These are phyloP conservation scores for Cyclocybe cylindracea DNA, from an alignment of 768 basidiomycete species.

Conservation along the genomic window DNA sequence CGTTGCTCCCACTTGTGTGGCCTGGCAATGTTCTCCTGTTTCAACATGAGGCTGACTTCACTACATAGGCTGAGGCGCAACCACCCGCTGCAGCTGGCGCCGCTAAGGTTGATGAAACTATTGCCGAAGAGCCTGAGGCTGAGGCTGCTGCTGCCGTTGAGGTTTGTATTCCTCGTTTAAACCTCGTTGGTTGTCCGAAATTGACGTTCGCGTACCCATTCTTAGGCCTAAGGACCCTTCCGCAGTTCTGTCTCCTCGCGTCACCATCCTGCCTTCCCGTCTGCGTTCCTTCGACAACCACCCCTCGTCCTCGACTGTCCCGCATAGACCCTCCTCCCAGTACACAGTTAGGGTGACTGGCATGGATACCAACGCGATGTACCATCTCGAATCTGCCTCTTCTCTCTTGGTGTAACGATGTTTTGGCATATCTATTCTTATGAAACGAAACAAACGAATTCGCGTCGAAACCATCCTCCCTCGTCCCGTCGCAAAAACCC, in stretches of 20 bases:
- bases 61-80: slow-evolving; percentile 36
- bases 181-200: not conserved
- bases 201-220: not conserved
- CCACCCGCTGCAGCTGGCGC: slow-evolving; percentile 37
- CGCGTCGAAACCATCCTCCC: slow-evolving; percentile 14
- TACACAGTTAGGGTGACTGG: slow-evolving; percentile 10
- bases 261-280: not conserved
- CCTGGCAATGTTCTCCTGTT: slow-evolving; percentile 2
- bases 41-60: slow-evolving; percentile 17
- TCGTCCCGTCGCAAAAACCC: slow-evolving; percentile 12
- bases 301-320: not conserved
- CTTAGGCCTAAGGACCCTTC: slow-evolving; percentile 11
- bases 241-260: not conserved
- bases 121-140: slow-evolving; percentile 55
- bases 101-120: slow-evolving; percentile 43
- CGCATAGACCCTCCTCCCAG: slow-evolving; percentile 2
- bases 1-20: slow-evolving; percentile 1
- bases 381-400: slow-evolving; percentile 8
- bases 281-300: slow-evolving; percentile 1
- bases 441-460: slow-evolving; percentile 21
- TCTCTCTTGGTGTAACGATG: slow-evolving; percentile 18
- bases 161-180: slow-evolving; percentile 2
- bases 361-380: slow-evolving; percentile 16
- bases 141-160: slow-evolving; percentile 32
- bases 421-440: slow-evolving; percentile 19